Evolutionary conservation across 495 filamentous ascomycete species (phyloP).

Genomic region (Hyaloscypha finlandica): DNA sequence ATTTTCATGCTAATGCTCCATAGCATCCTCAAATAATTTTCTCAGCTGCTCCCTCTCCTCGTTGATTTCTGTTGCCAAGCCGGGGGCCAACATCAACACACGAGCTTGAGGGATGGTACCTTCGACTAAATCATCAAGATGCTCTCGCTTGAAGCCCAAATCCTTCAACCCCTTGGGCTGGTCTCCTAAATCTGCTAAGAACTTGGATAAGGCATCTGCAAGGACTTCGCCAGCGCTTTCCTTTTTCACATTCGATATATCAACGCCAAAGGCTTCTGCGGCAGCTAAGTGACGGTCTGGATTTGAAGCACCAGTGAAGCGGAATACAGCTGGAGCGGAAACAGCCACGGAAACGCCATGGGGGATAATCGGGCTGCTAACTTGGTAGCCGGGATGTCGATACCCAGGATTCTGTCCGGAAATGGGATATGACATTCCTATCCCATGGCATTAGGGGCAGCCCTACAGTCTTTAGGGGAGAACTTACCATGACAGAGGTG

Average conservation of each 20-base stretch:
- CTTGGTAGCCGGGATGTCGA: conserved; percentile 79
- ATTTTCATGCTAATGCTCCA: conserved; percentile 30
- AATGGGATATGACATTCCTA: conserved; percentile 92
- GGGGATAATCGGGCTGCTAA: conserved; percentile 77
- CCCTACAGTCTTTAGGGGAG: not conserved
- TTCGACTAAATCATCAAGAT: conserved; percentile 84
- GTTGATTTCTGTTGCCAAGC: conserved; percentile 63
- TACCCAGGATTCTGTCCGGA: conserved; percentile 92
- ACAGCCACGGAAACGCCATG: conserved; percentile 96
- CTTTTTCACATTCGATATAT: conserved; percentile 79
- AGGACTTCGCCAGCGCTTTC: conserved; percentile 88
- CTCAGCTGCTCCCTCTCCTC: conserved; percentile 60
- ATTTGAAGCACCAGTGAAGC: conserved; percentile 86
- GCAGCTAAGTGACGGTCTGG: conserved; percentile 88
- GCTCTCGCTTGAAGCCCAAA: conserved; percentile 71
- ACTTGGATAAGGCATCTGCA: conserved; percentile 74
- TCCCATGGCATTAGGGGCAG: not conserved
- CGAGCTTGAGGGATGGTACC: conserved; percentile 90
- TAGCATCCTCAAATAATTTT: conserved; percentile 50
- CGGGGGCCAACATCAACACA: conserved; percentile 90
- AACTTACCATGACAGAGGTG: conserved; percentile 84
- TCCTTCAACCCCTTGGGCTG: conserved; percentile 86
- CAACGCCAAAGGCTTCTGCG: conserved; percentile 88
- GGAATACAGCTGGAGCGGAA: conserved; percentile 91
- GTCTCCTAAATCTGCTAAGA: conserved; percentile 80